phyloP scores from a whole-genome alignment of 345 rosid genomes.

The Garcia nutans region DNA sequence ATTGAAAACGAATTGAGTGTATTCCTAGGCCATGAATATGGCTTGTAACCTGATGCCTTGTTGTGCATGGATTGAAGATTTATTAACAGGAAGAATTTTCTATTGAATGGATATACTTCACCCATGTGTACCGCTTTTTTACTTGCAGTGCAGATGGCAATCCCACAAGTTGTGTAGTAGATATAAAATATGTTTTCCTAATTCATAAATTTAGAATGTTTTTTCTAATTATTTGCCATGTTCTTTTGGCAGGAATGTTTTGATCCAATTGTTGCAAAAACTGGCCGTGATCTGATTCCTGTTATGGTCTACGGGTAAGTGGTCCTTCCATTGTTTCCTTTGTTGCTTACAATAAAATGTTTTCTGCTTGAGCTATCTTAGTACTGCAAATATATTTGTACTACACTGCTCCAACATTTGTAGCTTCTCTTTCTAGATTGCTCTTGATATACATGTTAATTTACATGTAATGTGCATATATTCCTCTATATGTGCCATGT shows the following conservation, averaged over 20 bases:
- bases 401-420: not conserved
- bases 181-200: not conserved
- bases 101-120: not conserved
- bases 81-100: not conserved
- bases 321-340: not conserved
- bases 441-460: not conserved
- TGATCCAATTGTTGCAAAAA: constrained; percentile 82
- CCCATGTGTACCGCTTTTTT: not conserved
- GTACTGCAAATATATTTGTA: not conserved
- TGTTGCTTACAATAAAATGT: not conserved
- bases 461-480: not conserved
- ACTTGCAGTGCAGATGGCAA: not conserved
- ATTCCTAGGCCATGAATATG: not conserved
- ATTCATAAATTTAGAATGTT: not conserved
- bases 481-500: not conserved
- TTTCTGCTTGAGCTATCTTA: constrained; percentile 2
- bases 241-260: constrained; percentile 75
- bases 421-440: not conserved
- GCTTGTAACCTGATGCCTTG: not conserved
- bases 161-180: not conserved
- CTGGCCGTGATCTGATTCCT: constrained; percentile 98
- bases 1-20: not conserved
- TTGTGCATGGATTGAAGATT: not conserved
- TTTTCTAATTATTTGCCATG: constrained; percentile 20
- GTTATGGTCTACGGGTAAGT: constrained; percentile 95